Conservation (phyloP, 768 basidiomycete genomes). For the Coprinopsis cinerea region DNA sequence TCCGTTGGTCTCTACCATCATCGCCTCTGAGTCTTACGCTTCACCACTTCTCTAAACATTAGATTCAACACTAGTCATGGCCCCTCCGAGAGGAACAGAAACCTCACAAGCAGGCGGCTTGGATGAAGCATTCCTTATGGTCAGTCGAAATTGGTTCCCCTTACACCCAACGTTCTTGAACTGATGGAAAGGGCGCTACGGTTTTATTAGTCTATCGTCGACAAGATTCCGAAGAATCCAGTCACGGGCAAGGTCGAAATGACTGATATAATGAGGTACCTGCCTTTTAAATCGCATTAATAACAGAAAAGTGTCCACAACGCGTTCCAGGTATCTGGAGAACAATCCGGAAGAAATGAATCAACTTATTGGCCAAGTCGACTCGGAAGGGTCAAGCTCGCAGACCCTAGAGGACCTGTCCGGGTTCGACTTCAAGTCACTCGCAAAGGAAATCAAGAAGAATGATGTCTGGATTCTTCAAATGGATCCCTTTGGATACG, state of each 20-base stretch:
- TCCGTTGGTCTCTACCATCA: too few relatives aligned
- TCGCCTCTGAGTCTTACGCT: too few relatives aligned
- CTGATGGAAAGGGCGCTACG: not conserved
- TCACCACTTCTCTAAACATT: too few relatives aligned
- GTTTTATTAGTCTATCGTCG: slow-evolving; percentile 11
- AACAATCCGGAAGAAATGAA: slow-evolving; percentile 20
- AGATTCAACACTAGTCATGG: too few relatives aligned
- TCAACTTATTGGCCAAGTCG: slow-evolving; percentile 13
- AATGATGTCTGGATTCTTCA: slow-evolving; percentile 30
- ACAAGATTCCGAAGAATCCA: slow-evolving; percentile 20
- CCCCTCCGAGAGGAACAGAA: too few relatives aligned
- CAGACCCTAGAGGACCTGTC: slow-evolving; percentile 16
- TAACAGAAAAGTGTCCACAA: too few relatives aligned
- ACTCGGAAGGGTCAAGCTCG: slow-evolving; percentile 10
- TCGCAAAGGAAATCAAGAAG: slow-evolving; percentile 18
- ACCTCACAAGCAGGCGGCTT: too few relatives aligned
- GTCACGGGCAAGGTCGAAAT: slow-evolving; percentile 19
- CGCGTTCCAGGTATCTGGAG: slow-evolving; percentile 24
- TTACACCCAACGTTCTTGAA: too few relatives aligned
- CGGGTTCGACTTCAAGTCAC: slow-evolving; percentile 17
- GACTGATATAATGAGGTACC: slow-evolving; percentile 20
- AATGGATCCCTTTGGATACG: slow-evolving; percentile 22
- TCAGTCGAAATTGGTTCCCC: too few relatives aligned
- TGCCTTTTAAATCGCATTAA: too few relatives aligned
- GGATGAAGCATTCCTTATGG: too few relatives aligned